phyloP scores from a whole-genome alignment of 768 basidiomycete species.

The Tulasnella sp. region DNA sequence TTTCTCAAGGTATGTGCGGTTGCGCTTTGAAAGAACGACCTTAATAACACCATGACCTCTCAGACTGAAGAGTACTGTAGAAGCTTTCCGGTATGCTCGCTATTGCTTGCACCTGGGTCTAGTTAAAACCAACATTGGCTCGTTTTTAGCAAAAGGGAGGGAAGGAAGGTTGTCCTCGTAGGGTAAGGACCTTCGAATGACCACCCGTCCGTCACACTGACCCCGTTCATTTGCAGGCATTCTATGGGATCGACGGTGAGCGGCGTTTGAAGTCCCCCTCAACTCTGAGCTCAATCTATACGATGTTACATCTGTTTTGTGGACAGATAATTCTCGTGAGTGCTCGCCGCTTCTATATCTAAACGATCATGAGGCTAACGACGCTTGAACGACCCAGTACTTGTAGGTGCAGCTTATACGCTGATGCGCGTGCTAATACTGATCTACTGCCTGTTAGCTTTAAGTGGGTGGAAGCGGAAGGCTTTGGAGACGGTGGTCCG shows the following conservation, averaged over 20 bases:
- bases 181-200: constrained; percentile 34
- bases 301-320: neutral
- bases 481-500: constrained; percentile 74
- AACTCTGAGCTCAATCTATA: neutral
- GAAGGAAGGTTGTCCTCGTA: constrained; percentile 74
- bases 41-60: neutral
- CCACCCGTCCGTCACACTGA: neutral
- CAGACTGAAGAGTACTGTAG: constrained; percentile 30
- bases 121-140: neutral
- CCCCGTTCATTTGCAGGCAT: constrained; percentile 45
- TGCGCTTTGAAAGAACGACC: neutral
- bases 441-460: constrained; percentile 48
- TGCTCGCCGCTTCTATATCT: constrained; percentile 46
- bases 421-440: neutral
- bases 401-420: constrained; percentile 56
- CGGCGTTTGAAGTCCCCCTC: constrained; percentile 1
- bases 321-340: constrained; percentile 30
- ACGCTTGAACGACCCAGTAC: constrained; percentile 51
- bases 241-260: constrained; percentile 81
- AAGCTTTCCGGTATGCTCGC: constrained; percentile 25
- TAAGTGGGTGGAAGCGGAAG: constrained; percentile 93
- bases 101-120: neutral
- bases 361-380: constrained; percentile 33
- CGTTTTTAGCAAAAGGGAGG: constrained; percentile 56
- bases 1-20: constrained; percentile 61